Base-by-base conservation (phyloP, 1,139 yeast species). In the Chernovozyma aurita region DNA sequence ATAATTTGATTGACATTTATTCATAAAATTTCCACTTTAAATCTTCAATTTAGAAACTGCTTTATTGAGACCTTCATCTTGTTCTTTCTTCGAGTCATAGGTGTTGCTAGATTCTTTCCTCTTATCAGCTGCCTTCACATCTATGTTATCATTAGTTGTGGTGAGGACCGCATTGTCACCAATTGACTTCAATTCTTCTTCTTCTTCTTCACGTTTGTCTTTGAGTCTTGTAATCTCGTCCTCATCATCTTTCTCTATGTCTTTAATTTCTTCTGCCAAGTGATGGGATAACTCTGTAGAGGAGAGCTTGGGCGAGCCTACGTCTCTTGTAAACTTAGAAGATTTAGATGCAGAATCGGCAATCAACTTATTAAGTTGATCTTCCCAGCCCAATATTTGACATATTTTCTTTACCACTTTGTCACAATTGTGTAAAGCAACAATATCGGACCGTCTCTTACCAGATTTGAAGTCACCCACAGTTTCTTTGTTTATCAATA, bases 401-500 rank as follows among this genome's bases (percentile, higher is more conserved):
- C 78, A 78, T 30, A 88, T 53, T 29, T 57, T 52, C 24, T 66
- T 69, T 0, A 82, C 85, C 35, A 80, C 70, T 11, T 51, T 59
- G 48, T 88, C 97, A 45, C 95, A 80, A 36, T 74, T 73, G 2
- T 78, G 77, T 18, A 81, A 57, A 3, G 75, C 57, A 3, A 86
- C 48, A 11, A 83, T 57, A 54, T 90, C 97, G 1, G 68, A 48
- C 22, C 70, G 57, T 41, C 95, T 65, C 28, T 48, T 52, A 9
- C 72, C 65, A 11, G 59, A 42, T 35, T 62, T 60, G 47, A 83
- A 83, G 45, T 77, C 82, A 0, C 97, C 97, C 4, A 86, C 97
- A 0, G 61, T 50, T 41, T 85, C 96, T 39, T 73, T 70, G 53
- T 92, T 90, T 24, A 87, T 72, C 42, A 90, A 65, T 0, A 83